These are phyloP conservation scores for Trichoderma sp. DNA, from an alignment of 2,329 filamentous ascomycete genomes.

Conservation along the genomic window DNA sequence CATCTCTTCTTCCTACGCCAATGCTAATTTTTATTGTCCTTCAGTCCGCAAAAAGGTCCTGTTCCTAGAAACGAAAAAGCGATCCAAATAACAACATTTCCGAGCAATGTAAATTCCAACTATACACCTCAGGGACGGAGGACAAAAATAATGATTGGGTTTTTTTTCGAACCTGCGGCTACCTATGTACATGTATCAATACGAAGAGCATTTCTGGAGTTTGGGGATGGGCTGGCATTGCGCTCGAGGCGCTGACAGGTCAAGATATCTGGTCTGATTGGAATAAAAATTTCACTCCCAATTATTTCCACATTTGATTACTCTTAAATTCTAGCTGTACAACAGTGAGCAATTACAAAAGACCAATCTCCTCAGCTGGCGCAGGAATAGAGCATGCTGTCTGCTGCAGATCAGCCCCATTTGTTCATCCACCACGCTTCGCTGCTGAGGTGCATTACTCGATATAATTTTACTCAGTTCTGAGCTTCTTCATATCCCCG, in stretches of 20 bases:
- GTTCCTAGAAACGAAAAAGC: slow-evolving; percentile 89
- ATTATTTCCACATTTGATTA: background rate
- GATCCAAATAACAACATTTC: slow-evolving; percentile 49
- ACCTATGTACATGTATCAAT: slow-evolving; percentile 29
- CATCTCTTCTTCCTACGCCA: background rate
- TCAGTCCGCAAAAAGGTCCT: slow-evolving; percentile 91
- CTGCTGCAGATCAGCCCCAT: too few species aligned
- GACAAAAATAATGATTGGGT: background rate
- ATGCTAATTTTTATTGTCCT: background rate
- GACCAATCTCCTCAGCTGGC: too few species aligned
- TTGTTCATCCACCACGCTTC: background rate
- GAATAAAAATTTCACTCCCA: slow-evolving; percentile 10
- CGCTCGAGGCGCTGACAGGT: slow-evolving; percentile 16
- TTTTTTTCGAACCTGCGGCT: background rate
- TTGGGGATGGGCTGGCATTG: slow-evolving; percentile 24
- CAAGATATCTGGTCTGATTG: slow-evolving; percentile 9
- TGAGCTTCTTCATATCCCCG: slow-evolving; percentile 14
- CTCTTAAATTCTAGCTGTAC: background rate
- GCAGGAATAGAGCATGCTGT: background rate
- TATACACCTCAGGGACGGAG: background rate
- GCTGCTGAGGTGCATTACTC: background rate
- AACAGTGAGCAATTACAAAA: background rate
- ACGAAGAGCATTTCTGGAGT: slow-evolving; percentile 33
- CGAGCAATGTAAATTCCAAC: background rate
- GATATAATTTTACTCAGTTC: background rate